Percentiles rank a stretch among this genome's conserved stretches.
Conservation (phyloP, 495 filamentous ascomycete species). For the Talaromyces wortmannii region DNA sequence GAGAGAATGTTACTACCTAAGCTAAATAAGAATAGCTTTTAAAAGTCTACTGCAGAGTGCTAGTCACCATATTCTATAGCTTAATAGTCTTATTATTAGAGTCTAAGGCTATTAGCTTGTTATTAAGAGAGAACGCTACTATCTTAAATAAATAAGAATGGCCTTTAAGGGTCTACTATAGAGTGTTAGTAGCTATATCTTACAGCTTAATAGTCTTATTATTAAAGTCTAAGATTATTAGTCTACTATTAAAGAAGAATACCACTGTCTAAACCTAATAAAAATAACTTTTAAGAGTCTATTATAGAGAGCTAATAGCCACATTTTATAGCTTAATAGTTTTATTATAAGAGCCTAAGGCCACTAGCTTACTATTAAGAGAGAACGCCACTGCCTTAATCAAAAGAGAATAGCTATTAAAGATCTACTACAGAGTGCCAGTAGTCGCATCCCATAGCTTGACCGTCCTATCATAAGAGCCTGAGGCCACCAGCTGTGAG, state of each 20-base stretch:
- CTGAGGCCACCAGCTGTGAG: too few relatives aligned
- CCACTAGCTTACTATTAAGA: too few relatives aligned
- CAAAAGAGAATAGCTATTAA: too few relatives aligned
- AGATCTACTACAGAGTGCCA: too few relatives aligned
- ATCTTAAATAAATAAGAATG: conserved; percentile 7
- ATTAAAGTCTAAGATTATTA: conserved; percentile 12
- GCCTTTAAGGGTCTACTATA: conserved; percentile 9
- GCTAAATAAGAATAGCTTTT: conserved; percentile 13
- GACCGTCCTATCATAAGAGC: too few relatives aligned
- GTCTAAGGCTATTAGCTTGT: conserved; percentile 15
- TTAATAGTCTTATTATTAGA: conserved; percentile 22
- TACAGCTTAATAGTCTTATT: conserved; percentile 12
- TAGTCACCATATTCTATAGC: conserved; percentile 18
- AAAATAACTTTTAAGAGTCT: conserved; percentile 13
- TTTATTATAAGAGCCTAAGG: conserved; percentile 11
- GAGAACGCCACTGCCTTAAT: too few relatives aligned
- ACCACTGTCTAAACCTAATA: conserved; percentile 7
- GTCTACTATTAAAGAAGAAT: conserved; percentile 11
- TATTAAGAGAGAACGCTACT: conserved; percentile 18
- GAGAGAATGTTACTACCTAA: conserved; percentile 7
- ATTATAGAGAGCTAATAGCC: conserved; percentile 9
- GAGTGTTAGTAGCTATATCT: conserved; percentile 15
- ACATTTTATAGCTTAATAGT: conserved; percentile 21
- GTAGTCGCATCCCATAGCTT: too few relatives aligned
- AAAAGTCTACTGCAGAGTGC: conserved; percentile 2